These are phyloP conservation scores for Fusarium stilboides DNA, from an alignment of 2,329 filamentous ascomycete species.

Conservation along the genomic window DNA sequence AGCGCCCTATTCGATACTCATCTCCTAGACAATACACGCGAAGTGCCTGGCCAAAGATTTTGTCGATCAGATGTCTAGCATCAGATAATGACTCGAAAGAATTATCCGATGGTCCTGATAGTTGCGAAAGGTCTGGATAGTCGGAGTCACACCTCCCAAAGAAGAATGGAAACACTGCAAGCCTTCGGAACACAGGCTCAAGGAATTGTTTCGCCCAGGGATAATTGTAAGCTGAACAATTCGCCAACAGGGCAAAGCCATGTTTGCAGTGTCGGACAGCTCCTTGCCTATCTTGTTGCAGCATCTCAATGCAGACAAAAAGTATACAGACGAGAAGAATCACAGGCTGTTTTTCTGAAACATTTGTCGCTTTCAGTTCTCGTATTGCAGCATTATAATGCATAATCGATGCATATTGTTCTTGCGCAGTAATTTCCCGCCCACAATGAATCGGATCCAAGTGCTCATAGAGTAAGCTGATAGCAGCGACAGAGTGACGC, in stretches of 20 bases:
- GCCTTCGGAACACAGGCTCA: neutral
- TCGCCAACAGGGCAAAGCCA: conserved; percentile 2
- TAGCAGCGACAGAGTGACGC: conserved; percentile 10
- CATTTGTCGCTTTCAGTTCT: no score
- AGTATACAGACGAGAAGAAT: no score
- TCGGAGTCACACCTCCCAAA: neutral
- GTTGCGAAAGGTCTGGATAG: neutral
- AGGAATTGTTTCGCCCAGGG: conserved; percentile 10
- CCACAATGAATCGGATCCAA: no score
- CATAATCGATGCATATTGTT: no score
- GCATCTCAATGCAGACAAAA: conserved; percentile 7
- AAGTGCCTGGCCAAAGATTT: neutral
- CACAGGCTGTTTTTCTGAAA: no score
- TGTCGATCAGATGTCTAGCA: conserved; percentile 7
- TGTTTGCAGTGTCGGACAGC: conserved; percentile 17
- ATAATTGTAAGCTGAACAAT: neutral
- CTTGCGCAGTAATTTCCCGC: no score
- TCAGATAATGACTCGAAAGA: conserved; percentile 1
- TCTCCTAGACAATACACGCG: no score
- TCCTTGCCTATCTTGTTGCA: conserved; percentile 1
- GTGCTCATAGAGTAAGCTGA: conserved; percentile 6
- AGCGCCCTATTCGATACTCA: no score
- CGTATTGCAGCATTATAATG: no score
- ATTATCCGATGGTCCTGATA: neutral
- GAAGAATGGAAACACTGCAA: conserved; percentile 8